Conservation (phyloP, 164 flowering plant species). For the Liquidambar formosana region DNA sequence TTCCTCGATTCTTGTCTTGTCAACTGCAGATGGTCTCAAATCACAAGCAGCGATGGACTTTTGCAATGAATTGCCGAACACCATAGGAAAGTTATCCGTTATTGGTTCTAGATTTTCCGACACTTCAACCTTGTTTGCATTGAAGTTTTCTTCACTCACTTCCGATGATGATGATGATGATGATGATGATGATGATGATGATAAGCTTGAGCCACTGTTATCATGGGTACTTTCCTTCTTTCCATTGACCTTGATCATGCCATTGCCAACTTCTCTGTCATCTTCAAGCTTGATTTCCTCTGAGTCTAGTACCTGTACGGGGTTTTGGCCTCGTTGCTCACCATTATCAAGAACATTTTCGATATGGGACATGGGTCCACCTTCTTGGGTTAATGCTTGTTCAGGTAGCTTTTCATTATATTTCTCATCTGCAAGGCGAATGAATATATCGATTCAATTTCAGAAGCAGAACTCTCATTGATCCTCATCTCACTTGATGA, state of each 20-base stretch:
- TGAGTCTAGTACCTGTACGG: background rate
- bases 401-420: conserved; percentile 8
- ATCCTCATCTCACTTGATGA: background rate
- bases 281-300: background rate
- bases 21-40: conserved; percentile 19
- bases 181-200: conserved; percentile 24
- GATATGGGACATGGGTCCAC: background rate
- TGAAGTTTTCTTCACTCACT: conserved; percentile 8
- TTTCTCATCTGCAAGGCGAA: conserved; percentile 19
- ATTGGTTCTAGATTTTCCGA: conserved; percentile 8
- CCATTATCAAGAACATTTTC: conserved; percentile 2
- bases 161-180: conserved; percentile 27
- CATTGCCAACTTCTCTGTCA: background rate
- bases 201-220: conserved; percentile 7
- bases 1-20: conserved; percentile 12
- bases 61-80: background rate
- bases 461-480: background rate
- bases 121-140: conserved; percentile 9
- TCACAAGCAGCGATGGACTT: conserved; percentile 6
- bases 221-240: background rate
- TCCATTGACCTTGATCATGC: background rate
- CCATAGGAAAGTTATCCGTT: background rate
- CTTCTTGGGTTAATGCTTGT: background rate
- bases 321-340: conserved; percentile 5
- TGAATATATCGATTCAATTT: background rate